A percentile compares a stretch with the other conserved stretches of the same genome.
Evolutionary conservation across 73 alveolate species (phyloP).

Genomic region (Paraurostyla sp.): DNA sequence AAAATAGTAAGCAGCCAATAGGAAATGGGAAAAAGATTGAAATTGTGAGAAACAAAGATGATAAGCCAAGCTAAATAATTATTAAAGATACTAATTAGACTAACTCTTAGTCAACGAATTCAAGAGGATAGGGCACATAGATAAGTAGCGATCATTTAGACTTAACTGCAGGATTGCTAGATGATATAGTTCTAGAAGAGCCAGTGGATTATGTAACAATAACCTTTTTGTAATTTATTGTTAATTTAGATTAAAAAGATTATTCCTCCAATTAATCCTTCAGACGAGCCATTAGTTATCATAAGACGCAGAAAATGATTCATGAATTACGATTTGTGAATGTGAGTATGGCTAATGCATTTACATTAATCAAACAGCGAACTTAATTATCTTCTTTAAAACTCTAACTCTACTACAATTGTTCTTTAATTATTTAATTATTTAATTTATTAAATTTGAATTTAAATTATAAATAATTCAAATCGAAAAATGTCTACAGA

Average conservation of each 20-base stretch:
- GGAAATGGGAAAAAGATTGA: slow-evolving; percentile 24
- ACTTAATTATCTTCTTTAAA: too few relatives aligned
- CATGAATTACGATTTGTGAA: not conserved
- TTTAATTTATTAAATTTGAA: too few relatives aligned
- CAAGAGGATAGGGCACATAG: not conserved
- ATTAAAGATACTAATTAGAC: slow-evolving; percentile 15
- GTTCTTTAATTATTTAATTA: too few relatives aligned
- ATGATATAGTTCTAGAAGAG: slow-evolving; percentile 8
- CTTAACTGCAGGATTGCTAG: slow-evolving; percentile 9
- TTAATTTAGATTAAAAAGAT: slow-evolving; percentile 42
- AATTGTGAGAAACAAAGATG: slow-evolving; percentile 18
- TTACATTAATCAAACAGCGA: too few relatives aligned
- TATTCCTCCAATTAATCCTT: not conserved
- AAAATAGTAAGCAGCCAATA: not conserved
- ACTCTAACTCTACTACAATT: not conserved
- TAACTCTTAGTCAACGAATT: not conserved
- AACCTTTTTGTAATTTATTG: slow-evolving; percentile 12
- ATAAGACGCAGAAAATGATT: slow-evolving; percentile 8
- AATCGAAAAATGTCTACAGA: too few relatives aligned
- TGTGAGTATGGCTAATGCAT: too few relatives aligned
- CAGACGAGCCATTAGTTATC: slow-evolving; percentile 22
- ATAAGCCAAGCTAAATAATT: not conserved
- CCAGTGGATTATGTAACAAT: slow-evolving; percentile 3
- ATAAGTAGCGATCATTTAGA: not conserved
- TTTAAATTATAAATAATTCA: too few relatives aligned